These are phyloP conservation scores for Corynascus novoguineensis DNA, from an alignment of 495 filamentous ascomycete genomes.

Conservation along the genomic window DNA sequence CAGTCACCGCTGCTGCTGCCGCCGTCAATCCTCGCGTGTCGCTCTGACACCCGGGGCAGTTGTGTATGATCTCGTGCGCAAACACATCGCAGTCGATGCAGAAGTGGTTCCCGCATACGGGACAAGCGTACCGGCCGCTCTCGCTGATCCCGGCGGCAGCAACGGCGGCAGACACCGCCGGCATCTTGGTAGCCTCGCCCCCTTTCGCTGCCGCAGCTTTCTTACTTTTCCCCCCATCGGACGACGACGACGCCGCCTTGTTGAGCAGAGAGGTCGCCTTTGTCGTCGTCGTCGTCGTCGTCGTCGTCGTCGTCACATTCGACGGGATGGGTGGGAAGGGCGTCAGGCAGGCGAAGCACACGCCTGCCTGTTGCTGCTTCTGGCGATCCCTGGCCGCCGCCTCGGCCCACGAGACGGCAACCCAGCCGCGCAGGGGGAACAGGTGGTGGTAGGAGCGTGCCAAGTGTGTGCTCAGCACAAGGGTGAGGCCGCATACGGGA, in stretches of 20 bases:
- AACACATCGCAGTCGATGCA: conserved; percentile 98
- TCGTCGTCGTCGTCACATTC: no score
- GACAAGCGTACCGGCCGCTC: conserved; percentile 82
- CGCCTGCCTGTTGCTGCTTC: conserved; percentile 26
- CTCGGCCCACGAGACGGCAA: conserved; percentile 76
- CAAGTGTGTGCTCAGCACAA: conserved; percentile 92
- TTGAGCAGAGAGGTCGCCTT: no score
- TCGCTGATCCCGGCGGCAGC: conserved; percentile 63
- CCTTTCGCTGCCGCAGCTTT: neutral
- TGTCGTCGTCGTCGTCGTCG: no score
- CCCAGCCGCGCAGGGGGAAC: conserved; percentile 87
- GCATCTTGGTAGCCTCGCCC: neutral
- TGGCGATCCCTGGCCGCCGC: conserved; percentile 33
- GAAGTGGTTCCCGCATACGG: conserved; percentile 78
- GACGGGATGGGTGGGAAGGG: conserved; percentile 42
- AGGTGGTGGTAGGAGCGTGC: conserved; percentile 94
- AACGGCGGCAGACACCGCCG: conserved; percentile 12
- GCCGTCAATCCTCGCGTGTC: conserved; percentile 29
- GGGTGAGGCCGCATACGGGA: conserved; percentile 83
- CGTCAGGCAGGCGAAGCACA: conserved; percentile 51
- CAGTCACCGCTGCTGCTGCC: no score
- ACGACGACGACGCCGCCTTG: neutral
- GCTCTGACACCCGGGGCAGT: conserved; percentile 91
- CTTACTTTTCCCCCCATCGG: conserved; percentile 1
- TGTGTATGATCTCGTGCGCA: conserved; percentile 87